A percentile compares a stretch with the other conserved stretches of the same genome.
Conservation (phyloP, 108 stramenopile species). For the Discostella pseudostelligera region DNA sequence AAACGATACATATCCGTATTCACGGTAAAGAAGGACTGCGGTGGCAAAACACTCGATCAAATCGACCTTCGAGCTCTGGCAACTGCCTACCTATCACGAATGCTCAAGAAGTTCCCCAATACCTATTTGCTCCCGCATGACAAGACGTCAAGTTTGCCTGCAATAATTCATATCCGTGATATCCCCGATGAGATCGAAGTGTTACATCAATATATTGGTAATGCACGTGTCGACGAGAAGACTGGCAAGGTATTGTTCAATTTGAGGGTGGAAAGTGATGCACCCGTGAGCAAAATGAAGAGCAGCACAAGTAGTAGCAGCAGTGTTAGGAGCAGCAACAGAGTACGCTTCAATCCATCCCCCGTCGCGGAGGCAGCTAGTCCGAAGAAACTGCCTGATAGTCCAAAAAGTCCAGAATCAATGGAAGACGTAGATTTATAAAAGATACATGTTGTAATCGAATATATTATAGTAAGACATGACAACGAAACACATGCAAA, state of each 20-base stretch:
- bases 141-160: constrained; percentile 28
- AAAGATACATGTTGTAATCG: neutral
- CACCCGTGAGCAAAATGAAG: constrained; percentile 46
- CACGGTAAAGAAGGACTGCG: constrained; percentile 44
- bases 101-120: constrained; percentile 42
- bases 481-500: neutral
- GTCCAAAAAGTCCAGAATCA: constrained; percentile 2
- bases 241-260: constrained; percentile 48
- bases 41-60: constrained; percentile 31
- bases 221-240: constrained; percentile 31
- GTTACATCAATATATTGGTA: constrained; percentile 35
- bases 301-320: neutral
- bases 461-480: neutral
- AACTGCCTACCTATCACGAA: constrained; percentile 30
- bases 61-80: constrained; percentile 29
- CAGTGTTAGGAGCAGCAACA: neutral
- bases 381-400: neutral
- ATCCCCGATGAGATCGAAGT: constrained; percentile 42
- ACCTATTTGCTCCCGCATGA: constrained; percentile 40
- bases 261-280: constrained; percentile 36
- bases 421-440: constrained; percentile 12
- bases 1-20: constrained; percentile 41
- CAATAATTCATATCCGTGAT: constrained; percentile 37
- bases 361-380: neutral
- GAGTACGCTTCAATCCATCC: neutral